phyloP scores from a whole-genome alignment of 257 asterid genomes.

The Datura wrightii region DNA sequence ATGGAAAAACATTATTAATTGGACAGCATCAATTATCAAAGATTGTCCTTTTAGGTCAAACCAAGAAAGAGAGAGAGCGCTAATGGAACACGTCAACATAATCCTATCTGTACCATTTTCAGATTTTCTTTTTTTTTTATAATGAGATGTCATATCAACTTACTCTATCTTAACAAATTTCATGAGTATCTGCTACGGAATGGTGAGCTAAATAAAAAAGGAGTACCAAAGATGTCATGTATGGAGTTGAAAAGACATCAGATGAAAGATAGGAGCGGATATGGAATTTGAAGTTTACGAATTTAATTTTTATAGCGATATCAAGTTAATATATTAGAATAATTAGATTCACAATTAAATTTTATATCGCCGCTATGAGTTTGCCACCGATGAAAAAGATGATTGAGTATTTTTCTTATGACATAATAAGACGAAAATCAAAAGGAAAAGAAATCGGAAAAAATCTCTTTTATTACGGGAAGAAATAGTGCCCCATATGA shows the following conservation, averaged over 20 bases:
- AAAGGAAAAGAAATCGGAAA: background rate
- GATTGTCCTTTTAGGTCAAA: conserved; percentile 19
- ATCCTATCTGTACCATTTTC: conserved; percentile 14
- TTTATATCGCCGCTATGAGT: background rate
- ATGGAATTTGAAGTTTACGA: background rate
- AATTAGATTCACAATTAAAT: background rate
- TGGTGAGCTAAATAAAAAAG: background rate
- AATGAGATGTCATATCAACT: background rate
- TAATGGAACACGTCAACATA: conserved; percentile 27
- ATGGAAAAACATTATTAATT: background rate
- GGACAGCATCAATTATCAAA: conserved; percentile 28
- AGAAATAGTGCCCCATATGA: background rate
- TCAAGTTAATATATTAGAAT: background rate
- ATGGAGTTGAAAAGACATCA: background rate
- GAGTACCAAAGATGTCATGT: background rate
- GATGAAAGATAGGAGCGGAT: background rate
- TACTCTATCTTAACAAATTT: too few relatives aligned
- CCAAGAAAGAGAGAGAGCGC: background rate
- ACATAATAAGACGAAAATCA: background rate
- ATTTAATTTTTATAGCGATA: background rate
- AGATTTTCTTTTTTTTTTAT: background rate
- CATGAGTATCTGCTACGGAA: background rate
- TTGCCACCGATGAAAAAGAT: background rate
- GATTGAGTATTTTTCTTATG: background rate
- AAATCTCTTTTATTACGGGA: background rate